phyloP scores from a whole-genome alignment of 2,329 filamentous ascomycete genomes.

The Talaromyces sp. region DNA sequence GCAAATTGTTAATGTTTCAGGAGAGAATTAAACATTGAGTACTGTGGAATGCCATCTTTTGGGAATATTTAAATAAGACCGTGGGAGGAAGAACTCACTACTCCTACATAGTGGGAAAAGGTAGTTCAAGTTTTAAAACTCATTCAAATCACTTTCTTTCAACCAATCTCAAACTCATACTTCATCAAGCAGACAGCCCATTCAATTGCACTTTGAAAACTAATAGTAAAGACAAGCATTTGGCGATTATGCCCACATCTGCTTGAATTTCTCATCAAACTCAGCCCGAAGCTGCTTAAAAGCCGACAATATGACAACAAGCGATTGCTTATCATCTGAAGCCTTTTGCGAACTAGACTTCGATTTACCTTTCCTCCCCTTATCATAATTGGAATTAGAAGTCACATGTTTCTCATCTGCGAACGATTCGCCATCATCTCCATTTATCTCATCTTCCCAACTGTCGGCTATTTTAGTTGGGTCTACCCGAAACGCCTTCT shows the following conservation, averaged over 20 bases:
- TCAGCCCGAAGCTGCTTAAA: conserved; percentile 34
- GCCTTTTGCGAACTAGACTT: not conserved
- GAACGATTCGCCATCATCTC: not conserved
- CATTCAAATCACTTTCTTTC: too few species aligned
- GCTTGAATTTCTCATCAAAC: conserved; percentile 39
- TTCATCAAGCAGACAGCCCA: too few species aligned
- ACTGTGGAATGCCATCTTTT: too few species aligned
- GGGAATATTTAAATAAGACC: too few species aligned
- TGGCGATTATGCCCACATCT: conserved; percentile 37
- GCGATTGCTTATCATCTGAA: not conserved
- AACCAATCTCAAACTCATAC: too few species aligned
- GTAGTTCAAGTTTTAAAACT: too few species aligned
- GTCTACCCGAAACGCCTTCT: not conserved
- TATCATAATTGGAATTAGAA: not conserved
- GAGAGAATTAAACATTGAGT: too few species aligned
- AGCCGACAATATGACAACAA: conserved; percentile 27
- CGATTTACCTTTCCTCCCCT: not conserved
- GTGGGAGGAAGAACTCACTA: too few species aligned
- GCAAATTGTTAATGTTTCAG: too few species aligned
- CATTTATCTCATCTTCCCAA: conserved; percentile 27
- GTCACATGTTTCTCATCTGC: not conserved
- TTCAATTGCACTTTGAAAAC: too few species aligned
- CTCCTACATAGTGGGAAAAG: too few species aligned
- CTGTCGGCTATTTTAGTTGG: conserved; percentile 16
- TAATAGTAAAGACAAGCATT: too few species aligned